Base-by-base conservation (phyloP, 306 rosid genomes). In the Cicer bijugum region DNA sequence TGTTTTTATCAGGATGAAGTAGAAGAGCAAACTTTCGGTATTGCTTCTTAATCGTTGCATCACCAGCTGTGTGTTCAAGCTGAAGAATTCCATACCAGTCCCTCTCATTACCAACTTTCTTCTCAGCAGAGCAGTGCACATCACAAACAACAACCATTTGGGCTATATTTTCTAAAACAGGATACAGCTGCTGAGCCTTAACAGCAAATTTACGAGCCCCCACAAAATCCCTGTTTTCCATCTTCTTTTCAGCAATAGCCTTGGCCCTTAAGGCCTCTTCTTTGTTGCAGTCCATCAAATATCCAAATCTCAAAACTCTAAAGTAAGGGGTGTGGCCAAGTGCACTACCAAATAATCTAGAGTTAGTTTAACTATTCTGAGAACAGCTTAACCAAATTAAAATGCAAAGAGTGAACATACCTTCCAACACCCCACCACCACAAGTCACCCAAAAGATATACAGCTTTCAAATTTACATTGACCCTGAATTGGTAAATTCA, bases 1-100 rank as follows among this genome's bases (percentile, higher is more conserved):
- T 89, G 82, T 94, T 94, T 85, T 94, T 94, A 73, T 94, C 99
- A 1, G 99, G 99, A 85, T 94, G 99, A 59, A 94, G 97, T 75
- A 72, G 91, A 66, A 94, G 96, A 51, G 99, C 99, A 51, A 85
- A 84, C 85, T 91, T 94, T 85, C 86, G 85, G 68, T 82, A 94
- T 48, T 94, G 99, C 84, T 90, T 94, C 87, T 80, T 91, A 70
- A 94, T 89, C n/a, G 75, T 80, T 53, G 79, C 86, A 81, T 91
- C 97, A 78, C 78, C 58, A 40, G 96, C 95, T 12, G 86, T 82
- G 78, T 71, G 90, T 83, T 91, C 96, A 44, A 91, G 52, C 81
- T 88, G 95, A 78, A 94, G 99, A 79, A 94, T 91, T 20, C 80
- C 88, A 64, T 94, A 94, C 99, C 99, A 94, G 72, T 94, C 95